phyloP scores from a whole-genome alignment of 2,329 filamentous ascomycete species.

The Zymoseptoria ardabiliae region DNA sequence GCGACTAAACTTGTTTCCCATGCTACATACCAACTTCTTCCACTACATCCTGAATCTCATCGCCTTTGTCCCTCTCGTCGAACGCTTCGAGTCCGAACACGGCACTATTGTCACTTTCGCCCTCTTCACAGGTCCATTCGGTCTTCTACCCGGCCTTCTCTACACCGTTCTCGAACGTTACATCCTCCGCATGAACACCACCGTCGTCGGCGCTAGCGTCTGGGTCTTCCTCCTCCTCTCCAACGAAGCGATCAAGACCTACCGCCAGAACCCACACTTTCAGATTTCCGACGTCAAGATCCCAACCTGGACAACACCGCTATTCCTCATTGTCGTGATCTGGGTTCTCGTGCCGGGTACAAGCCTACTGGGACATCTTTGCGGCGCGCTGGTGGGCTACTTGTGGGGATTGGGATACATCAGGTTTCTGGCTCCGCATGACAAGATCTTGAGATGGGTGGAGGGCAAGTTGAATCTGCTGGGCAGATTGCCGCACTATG shows the following conservation, averaged over 20 bases:
- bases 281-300: conserved; percentile 60
- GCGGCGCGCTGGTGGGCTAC: conserved; percentile 78
- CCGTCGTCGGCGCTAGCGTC: conserved; percentile 77
- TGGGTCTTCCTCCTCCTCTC: conserved; percentile 88
- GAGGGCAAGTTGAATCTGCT: conserved; percentile 83
- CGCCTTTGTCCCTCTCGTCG: conserved; percentile 77
- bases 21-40: conserved; percentile 75
- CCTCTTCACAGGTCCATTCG: conserved; percentile 68
- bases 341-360: conserved; percentile 72
- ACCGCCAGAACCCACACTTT: conserved; percentile 72
- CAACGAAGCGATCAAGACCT: conserved; percentile 79
- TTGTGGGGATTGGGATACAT: conserved; percentile 82
- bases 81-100: conserved; percentile 87
- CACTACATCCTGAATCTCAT: conserved; percentile 74
- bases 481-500: conserved; percentile 78
- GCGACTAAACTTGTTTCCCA: conserved; percentile 82
- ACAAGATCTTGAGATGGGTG: conserved; percentile 78
- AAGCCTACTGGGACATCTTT: conserved; percentile 79
- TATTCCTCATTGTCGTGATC: conserved; percentile 68
- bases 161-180: conserved; percentile 74
- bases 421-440: conserved; percentile 81
- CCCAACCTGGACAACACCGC: conserved; percentile 84
- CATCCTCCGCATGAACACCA: conserved; percentile 62
- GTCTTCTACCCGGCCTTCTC: conserved; percentile 63
- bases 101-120: conserved; percentile 83